Evolutionary conservation across 139 green algal genomes (phyloP).

Genomic region (Micractinium sp.): DNA sequence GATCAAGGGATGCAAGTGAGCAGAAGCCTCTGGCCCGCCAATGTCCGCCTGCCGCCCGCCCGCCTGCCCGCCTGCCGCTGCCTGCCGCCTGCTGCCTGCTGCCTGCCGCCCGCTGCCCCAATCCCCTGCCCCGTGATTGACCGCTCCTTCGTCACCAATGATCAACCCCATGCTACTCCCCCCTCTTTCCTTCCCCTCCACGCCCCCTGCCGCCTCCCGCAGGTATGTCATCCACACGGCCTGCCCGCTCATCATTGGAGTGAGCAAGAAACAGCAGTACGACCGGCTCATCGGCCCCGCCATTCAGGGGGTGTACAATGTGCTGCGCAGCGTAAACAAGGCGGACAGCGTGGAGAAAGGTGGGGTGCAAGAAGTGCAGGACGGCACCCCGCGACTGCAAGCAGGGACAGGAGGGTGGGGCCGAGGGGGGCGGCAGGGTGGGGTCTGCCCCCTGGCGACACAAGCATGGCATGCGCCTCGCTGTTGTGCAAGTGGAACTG

Average conservation of each 20-base stretch:
- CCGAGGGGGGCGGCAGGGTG: too few species aligned
- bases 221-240: slow-evolving; percentile 70
- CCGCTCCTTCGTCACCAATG: too few species aligned
- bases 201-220: background rate
- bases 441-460: too few species aligned
- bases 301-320: slow-evolving; percentile 62
- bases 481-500: background rate
- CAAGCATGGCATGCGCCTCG: background rate
- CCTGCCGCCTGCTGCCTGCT: background rate
- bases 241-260: slow-evolving; percentile 40
- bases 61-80: background rate
- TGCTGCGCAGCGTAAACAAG: slow-evolving; percentile 59
- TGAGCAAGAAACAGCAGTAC: slow-evolving; percentile 8
- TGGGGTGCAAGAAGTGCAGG: too few species aligned
- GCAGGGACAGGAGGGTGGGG: too few species aligned
- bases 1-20: slow-evolving; percentile 40
- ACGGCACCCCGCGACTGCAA: too few species aligned
- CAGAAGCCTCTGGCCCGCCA: background rate
- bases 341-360: slow-evolving; percentile 48
- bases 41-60: too few species aligned
- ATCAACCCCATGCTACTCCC: background rate
- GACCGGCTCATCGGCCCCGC: slow-evolving; percentile 54
- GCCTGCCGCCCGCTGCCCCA: too few species aligned
- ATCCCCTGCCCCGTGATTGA: background rate
- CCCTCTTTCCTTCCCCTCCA: background rate